Evolutionary conservation across 192 early-diverging fungal genomes (phyloP).

Genomic region (Umbelopsis sp.): DNA sequence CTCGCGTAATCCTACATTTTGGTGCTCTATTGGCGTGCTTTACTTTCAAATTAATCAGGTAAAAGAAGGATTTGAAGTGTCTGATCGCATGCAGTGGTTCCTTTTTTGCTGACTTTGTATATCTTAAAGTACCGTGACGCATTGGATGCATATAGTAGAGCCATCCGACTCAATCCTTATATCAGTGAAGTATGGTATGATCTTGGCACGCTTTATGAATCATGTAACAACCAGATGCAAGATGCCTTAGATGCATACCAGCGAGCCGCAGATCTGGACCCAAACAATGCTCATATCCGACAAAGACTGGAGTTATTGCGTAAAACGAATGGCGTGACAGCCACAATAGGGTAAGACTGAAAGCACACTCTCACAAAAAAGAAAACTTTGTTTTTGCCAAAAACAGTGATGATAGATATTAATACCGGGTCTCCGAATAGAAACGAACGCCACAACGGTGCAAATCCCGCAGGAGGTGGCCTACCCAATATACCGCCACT

Average conservation of each 20-base stretch:
- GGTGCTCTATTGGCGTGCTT: constrained; percentile 98
- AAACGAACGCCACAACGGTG: neutral
- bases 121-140: constrained; percentile 84
- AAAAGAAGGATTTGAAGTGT: neutral
- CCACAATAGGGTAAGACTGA: neutral
- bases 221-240: constrained; percentile 96
- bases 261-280: constrained; percentile 92
- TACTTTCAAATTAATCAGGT: constrained; percentile 96
- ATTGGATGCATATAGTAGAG: constrained; percentile 94
- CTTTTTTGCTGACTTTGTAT: neutral
- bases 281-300: constrained; percentile 83
- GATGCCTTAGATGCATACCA: constrained; percentile 98
- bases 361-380: neutral
- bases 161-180: constrained; percentile 91
- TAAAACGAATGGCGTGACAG: constrained; percentile 18
- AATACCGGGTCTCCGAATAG: neutral
- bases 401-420: neutral
- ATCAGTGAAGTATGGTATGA: constrained; percentile 99
- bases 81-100: neutral
- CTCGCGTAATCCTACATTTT: constrained; percentile 92
- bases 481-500: constrained; percentile 13
- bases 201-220: constrained; percentile 95
- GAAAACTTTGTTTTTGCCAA: neutral
- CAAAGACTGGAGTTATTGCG: constrained; percentile 59
- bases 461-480: neutral